Evolutionary conservation across 305 asterid genomes (phyloP).

Genomic region (Fraxinus sp.): DNA sequence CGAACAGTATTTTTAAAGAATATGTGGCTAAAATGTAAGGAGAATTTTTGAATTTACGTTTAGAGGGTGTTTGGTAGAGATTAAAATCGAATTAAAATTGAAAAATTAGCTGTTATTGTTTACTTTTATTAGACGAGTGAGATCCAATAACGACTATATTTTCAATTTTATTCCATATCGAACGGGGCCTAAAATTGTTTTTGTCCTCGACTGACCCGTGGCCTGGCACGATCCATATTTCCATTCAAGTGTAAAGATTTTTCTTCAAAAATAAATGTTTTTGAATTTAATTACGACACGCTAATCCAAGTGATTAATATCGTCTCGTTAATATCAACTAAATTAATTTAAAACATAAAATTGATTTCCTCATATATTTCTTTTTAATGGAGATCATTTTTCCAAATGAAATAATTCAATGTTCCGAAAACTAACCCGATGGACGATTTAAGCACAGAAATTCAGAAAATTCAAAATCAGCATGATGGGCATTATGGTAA

Average conservation of each 20-base stretch:
- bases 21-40: too few species aligned
- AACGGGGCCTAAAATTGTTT: not conserved
- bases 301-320: not conserved
- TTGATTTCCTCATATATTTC: not conserved
- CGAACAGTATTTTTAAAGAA: too few species aligned
- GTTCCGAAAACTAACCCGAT: not conserved
- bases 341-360: too few species aligned
- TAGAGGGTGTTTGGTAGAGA: too few species aligned
- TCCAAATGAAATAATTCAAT: not conserved
- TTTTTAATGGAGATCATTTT: not conserved
- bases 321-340: not conserved
- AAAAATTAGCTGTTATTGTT: too few species aligned
- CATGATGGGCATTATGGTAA: not conserved
- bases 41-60: too few species aligned
- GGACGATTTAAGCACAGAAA: not conserved
- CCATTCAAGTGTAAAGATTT: not conserved
- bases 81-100: too few species aligned
- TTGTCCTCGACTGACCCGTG: not conserved
- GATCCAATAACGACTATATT: too few species aligned
- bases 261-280: not conserved
- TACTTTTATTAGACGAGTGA: too few species aligned
- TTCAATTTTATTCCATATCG: too few species aligned
- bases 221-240: not conserved
- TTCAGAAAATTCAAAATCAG: not conserved
- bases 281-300: not conserved